Percentiles rank a stretch among this genome's conserved stretches.
Conservation (phyloP, 306 rosid genomes). For the Medicago ruthenica region DNA sequence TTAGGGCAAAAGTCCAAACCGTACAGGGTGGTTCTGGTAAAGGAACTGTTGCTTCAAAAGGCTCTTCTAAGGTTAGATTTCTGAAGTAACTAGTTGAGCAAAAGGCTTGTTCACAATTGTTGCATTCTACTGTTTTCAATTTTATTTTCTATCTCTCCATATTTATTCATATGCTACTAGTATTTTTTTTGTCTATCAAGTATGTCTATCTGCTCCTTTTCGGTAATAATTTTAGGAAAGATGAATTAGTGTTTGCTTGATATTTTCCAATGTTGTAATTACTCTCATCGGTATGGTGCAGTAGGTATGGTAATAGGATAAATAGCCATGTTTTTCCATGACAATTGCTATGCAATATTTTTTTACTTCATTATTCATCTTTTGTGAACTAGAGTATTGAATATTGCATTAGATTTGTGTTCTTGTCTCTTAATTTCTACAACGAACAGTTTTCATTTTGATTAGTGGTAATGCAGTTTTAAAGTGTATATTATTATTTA, state of each 20-base stretch:
- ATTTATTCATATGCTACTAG: constrained; percentile 1
- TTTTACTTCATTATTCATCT: constrained; percentile 23
- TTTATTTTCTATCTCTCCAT: background rate
- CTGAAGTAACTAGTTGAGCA: constrained; percentile 1
- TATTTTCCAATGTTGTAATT: constrained; percentile 25
- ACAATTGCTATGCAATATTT: constrained; percentile 15
- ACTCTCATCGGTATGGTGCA: background rate
- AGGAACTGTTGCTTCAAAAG: constrained; percentile 65
- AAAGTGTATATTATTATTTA: constrained; percentile 31
- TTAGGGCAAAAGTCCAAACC: constrained; percentile 71
- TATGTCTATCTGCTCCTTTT: constrained; percentile 4
- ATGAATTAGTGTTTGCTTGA: constrained; percentile 27
- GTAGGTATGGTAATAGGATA: constrained; percentile 9
- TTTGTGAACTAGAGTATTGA: constrained; percentile 17
- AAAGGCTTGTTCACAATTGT: constrained; percentile 18
- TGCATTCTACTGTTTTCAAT: constrained; percentile 15
- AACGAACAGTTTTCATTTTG: background rate
- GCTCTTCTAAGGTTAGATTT: constrained; percentile 83
- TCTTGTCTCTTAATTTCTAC: constrained; percentile 11
- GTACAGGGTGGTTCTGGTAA: constrained; percentile 71
- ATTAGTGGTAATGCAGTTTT: constrained; percentile 28
- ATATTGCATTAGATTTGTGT: constrained; percentile 15
- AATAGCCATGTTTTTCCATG: constrained; percentile 30
- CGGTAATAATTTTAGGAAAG: constrained; percentile 15
- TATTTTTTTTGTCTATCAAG: background rate